Percentiles rank a stretch among this genome's conserved stretches.
Evolutionary conservation across 2,329 filamentous ascomycete genomes (phyloP).

Genomic region (Cadophora gregata): DNA sequence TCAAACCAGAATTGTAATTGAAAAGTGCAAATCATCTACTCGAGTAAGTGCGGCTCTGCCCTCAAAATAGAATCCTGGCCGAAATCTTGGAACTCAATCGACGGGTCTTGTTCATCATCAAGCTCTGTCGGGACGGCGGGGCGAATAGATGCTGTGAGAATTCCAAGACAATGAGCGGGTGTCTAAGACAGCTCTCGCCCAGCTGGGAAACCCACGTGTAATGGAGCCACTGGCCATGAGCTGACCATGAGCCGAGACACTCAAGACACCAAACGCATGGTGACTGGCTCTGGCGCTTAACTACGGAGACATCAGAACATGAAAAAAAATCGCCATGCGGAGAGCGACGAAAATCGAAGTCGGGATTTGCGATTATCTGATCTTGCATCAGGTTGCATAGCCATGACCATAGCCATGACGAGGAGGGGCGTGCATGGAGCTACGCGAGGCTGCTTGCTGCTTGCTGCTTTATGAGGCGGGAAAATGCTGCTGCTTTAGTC

Average conservation of each 20-base stretch:
- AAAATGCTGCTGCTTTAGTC: conserved; percentile 12
- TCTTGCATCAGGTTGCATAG: neutral
- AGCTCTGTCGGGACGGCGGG: neutral
- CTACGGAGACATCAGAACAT: neutral
- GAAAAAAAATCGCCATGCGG: neutral
- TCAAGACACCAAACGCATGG: neutral
- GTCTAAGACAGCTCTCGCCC: neutral
- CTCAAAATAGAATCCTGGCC: neutral
- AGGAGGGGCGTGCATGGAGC: conserved; percentile 1
- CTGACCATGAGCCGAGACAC: neutral
- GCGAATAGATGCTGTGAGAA: neutral
- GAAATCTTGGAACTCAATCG: conserved; percentile 3
- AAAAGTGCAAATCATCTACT: conserved; percentile 3
- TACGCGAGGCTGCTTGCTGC: conserved; percentile 9
- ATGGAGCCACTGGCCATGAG: neutral
- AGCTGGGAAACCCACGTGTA: neutral
- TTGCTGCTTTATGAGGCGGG: neutral
- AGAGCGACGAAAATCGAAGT: conserved; percentile 3
- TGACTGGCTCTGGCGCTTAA: neutral
- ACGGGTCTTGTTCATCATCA: neutral
- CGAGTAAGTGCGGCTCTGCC: conserved; percentile 10
- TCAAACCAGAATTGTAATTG: neutral
- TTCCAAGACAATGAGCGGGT: neutral
- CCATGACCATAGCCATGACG: conserved; percentile 7
- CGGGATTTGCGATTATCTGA: conserved; percentile 11